Evolutionary conservation across 2,329 filamentous ascomycete genomes (phyloP), one percentile per base, ranked within the genome.

Genomic region (Gremmenia infestans): DNA sequence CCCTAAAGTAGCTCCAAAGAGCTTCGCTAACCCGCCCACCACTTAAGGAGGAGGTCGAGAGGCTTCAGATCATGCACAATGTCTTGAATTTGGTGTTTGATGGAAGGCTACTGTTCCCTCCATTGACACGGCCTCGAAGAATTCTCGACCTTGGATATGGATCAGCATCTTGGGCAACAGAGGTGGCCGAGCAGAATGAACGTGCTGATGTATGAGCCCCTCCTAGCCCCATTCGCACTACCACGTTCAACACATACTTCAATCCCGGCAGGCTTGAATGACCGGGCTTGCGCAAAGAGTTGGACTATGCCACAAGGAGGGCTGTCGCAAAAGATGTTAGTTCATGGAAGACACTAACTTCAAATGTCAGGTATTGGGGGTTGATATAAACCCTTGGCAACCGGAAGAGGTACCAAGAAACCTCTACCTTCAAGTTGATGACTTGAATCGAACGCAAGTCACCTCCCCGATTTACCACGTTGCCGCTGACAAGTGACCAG

Each of bases 91-190:
- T 73, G 61, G 74, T 87, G 52, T 89, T 91, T 67, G 85, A 90
- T 60, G 74, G 80, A 56, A 78, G 83, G 61, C 74, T 88, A 25
- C 80, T 91, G 64, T 89, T 91, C 58, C 86, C 87, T n/a, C 85
- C 85, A 5, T 73, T 89, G 49, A 72, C 69, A 46, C 73, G 76
- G 28, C 79, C 81, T 23, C 73, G 74, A 62, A 80, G 79, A 65
- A 78, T 91, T 43, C 76, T 91, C 28, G 88, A 91, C 56, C 90
- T 86, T 63, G 88, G 88, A 0, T 88, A 83, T 70, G 88, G 88
- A 42, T 78, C 83, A n/a, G 87, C 79, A 42, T 76, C 82, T 48
- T 91, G 88, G 88, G 86, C 87, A 22, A 72, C 81, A 36, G 85
- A 87, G 23, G 83, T 88, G 52, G 87, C 87, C 48, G 78, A 81